Conservation (phyloP, 306 rosid genomes). For the Elaeagnus macrophylla region DNA sequence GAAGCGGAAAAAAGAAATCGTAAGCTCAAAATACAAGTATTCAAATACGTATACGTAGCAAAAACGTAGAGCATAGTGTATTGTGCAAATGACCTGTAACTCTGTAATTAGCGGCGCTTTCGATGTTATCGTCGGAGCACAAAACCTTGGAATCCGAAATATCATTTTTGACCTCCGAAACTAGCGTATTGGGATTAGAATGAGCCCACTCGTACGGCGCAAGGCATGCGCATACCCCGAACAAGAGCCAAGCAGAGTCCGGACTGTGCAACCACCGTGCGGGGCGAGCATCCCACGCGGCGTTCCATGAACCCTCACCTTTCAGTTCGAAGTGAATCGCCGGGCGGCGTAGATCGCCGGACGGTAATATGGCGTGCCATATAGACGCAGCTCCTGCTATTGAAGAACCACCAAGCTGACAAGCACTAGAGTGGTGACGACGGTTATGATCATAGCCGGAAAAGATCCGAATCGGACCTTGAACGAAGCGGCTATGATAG, state of each 20-base stretch:
- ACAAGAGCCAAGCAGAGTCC: slow-evolving; percentile 83
- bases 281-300: slow-evolving; percentile 80
- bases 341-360: slow-evolving; percentile 25
- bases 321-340: slow-evolving; percentile 39
- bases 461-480: slow-evolving; percentile 19
- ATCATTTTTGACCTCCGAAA: slow-evolving; percentile 10
- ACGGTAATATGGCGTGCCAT: slow-evolving; percentile 81
- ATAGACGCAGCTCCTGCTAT: slow-evolving; percentile 58
- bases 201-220: slow-evolving; percentile 40
- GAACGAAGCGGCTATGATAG: slow-evolving; percentile 19
- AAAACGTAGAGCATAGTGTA: too few relatives aligned
- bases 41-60: too few relatives aligned
- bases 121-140: slow-evolving; percentile 17
- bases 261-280: slow-evolving; percentile 89
- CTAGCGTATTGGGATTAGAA: slow-evolving; percentile 13
- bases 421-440: slow-evolving; percentile 56
- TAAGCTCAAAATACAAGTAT: background rate
- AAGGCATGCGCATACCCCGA: slow-evolving; percentile 78
- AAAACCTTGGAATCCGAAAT: slow-evolving; percentile 8
- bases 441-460: slow-evolving; percentile 3
- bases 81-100: slow-evolving; percentile 46
- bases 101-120: slow-evolving; percentile 44
- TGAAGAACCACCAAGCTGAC: slow-evolving; percentile 22
- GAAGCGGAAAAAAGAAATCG: too few relatives aligned
- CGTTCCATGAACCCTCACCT: slow-evolving; percentile 96